A percentile compares a stretch with the other conserved stretches of the same genome.
phyloP scores from a whole-genome alignment of 495 filamentous ascomycete genomes.

The Talaromyces borbonicus region DNA sequence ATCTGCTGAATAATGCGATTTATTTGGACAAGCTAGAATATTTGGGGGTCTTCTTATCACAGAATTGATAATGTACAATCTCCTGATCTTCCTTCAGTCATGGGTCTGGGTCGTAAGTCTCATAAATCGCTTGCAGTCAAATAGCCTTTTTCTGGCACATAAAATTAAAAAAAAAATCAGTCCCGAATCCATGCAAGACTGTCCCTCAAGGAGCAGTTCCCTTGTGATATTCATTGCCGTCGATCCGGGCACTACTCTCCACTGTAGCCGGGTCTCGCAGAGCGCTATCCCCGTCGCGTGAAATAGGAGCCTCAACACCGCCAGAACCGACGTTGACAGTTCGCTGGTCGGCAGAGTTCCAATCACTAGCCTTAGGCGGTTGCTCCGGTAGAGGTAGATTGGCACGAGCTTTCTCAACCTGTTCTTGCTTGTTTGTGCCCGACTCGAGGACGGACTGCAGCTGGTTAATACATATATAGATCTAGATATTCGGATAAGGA shows the following conservation, averaged over 20 bases:
- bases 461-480: no score
- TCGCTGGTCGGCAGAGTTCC: conserved; percentile 58
- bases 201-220: conserved; percentile 26
- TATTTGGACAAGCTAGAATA: no score
- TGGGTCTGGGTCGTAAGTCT: no score
- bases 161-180: no score
- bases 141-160: no score
- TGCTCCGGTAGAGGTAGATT: conserved; percentile 74
- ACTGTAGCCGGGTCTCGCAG: conserved; percentile 55
- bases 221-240: conserved; percentile 31
- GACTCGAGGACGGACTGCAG: conserved; percentile 42
- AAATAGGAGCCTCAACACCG: conserved; percentile 40
- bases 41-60: no score
- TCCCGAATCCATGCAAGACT: conserved; percentile 45
- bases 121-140: no score
- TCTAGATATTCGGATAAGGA: neutral
- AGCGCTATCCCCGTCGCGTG: conserved; percentile 42
- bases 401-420: conserved; percentile 54
- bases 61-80: no score
- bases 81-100: no score
- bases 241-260: conserved; percentile 44
- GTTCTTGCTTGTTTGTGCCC: conserved; percentile 44
- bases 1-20: no score
- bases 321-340: conserved; percentile 62
- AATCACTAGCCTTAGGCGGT: conserved; percentile 64